These are phyloP conservation scores for Bipolaris oryzae DNA, from an alignment of 2,329 filamentous ascomycete species.

Conservation along the genomic window DNA sequence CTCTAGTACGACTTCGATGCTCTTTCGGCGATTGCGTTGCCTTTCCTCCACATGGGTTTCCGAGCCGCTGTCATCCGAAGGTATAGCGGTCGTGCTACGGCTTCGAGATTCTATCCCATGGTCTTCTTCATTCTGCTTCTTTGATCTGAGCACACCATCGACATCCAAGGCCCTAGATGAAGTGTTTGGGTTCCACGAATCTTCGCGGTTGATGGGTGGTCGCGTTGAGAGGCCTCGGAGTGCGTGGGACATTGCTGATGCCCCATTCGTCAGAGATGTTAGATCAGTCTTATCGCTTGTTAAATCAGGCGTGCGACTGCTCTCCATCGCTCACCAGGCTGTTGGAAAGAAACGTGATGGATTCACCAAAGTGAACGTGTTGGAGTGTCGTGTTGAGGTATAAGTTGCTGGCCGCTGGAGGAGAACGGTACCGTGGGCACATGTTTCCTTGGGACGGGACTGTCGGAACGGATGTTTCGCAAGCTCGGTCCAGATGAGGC, in stretches of 20 bases:
- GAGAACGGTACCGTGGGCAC: constrained; percentile 19
- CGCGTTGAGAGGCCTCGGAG: constrained; percentile 36
- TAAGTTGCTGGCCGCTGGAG: constrained; percentile 9
- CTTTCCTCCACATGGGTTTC: constrained; percentile 17
- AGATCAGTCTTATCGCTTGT: constrained; percentile 15
- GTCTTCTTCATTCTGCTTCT: constrained; percentile 46
- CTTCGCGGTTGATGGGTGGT: constrained; percentile 24
- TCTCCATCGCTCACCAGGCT: background rate
- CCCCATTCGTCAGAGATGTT: constrained; percentile 22
- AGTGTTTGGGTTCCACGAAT: constrained; percentile 37
- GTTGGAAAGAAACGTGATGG: background rate
- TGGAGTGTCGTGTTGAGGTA: background rate
- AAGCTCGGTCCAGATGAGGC: constrained; percentile 1
- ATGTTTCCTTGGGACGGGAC: constrained; percentile 11
- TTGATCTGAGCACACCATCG: constrained; percentile 51
- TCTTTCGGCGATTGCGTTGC: constrained; percentile 40
- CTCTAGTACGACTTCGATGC: constrained; percentile 56
- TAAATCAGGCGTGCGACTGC: constrained; percentile 9
- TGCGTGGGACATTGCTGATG: constrained; percentile 35
- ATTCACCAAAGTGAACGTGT: constrained; percentile 6
- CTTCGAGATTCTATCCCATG: constrained; percentile 44
- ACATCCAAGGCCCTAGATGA: constrained; percentile 40
- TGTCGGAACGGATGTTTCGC: constrained; percentile 13
- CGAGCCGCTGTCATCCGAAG: constrained; percentile 31
- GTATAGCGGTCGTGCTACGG: constrained; percentile 31